A percentile compares a stretch with the other conserved stretches of the same genome.
phyloP scores from a whole-genome alignment of 148 eudicot genomes.

The Polygonum maritimum region DNA sequence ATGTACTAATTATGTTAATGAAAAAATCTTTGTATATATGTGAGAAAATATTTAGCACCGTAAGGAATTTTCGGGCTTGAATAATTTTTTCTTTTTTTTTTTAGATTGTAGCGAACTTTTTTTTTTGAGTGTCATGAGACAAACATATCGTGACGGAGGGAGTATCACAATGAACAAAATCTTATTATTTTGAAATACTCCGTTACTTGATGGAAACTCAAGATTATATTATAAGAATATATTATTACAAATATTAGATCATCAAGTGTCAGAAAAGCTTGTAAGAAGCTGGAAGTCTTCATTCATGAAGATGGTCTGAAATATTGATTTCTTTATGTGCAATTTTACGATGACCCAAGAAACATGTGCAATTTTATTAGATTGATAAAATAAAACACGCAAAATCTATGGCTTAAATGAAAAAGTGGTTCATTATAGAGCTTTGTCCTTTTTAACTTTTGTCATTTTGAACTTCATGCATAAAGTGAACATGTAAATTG shows the following conservation, averaged over 20 bases:
- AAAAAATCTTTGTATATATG: too few species aligned
- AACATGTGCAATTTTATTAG: not conserved
- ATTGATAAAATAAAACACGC: not conserved
- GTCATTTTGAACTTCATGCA: not conserved
- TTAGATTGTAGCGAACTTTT: too few species aligned
- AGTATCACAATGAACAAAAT: too few species aligned
- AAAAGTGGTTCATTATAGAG: not conserved
- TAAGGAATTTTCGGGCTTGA: too few species aligned
- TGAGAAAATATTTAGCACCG: too few species aligned
- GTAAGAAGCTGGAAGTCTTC: not conserved
- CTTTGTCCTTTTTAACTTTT: not conserved
- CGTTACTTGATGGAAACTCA: too few species aligned
- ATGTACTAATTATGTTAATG: too few species aligned
- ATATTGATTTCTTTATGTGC: not conserved
- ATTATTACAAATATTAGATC: not conserved
- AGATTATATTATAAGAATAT: too few species aligned
- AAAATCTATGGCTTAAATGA: not conserved
- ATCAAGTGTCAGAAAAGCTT: not conserved
- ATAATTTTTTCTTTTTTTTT: too few species aligned
- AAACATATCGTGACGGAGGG: too few species aligned
- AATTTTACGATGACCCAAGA: not conserved
- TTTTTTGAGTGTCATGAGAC: too few species aligned
- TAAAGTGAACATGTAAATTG: not conserved
- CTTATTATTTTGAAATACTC: too few species aligned
- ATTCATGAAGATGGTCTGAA: not conserved